Conservation (phyloP, 169 alveolate genomes). For the Plasmodium relictum region DNA sequence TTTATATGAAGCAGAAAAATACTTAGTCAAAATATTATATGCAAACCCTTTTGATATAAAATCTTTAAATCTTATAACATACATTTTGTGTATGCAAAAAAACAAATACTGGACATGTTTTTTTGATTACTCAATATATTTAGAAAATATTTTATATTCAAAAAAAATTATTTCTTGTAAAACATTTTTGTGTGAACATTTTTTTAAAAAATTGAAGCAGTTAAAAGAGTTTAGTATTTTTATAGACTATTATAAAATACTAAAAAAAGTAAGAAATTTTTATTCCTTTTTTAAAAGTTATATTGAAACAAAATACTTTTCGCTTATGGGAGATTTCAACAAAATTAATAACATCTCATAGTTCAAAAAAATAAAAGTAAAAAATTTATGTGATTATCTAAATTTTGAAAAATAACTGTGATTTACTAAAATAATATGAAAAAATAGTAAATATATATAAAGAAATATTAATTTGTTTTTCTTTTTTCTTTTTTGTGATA, state of each 20-base stretch:
- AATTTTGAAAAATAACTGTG: too few relatives aligned
- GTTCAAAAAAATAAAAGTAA: neutral
- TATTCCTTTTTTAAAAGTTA: conserved; percentile 25
- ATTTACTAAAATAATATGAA: too few relatives aligned
- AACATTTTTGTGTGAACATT: conserved; percentile 17
- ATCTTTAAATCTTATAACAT: conserved; percentile 31
- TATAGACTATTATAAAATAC: conserved; percentile 16
- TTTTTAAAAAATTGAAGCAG: conserved; percentile 16
- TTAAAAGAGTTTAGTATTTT: conserved; percentile 1
- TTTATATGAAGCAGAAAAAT: conserved; percentile 37
- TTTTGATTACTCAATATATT: conserved; percentile 51
- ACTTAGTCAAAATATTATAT: conserved; percentile 14
- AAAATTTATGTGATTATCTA: neutral
- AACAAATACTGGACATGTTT: conserved; percentile 41
- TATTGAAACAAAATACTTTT: neutral
- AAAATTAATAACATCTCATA: neutral
- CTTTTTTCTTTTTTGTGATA: too few relatives aligned
- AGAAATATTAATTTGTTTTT: too few relatives aligned
- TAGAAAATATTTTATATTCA: conserved; percentile 19
- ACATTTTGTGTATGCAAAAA: conserved; percentile 28
- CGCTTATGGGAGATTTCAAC: neutral
- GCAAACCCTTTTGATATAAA: conserved; percentile 50
- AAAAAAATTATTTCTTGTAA: neutral
- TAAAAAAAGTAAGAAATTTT: neutral
- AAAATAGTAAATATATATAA: too few relatives aligned